These are phyloP conservation scores for Coleophoma eucalyptorum DNA, from an alignment of 2,329 filamentous ascomycete genomes.

Conservation along the genomic window DNA sequence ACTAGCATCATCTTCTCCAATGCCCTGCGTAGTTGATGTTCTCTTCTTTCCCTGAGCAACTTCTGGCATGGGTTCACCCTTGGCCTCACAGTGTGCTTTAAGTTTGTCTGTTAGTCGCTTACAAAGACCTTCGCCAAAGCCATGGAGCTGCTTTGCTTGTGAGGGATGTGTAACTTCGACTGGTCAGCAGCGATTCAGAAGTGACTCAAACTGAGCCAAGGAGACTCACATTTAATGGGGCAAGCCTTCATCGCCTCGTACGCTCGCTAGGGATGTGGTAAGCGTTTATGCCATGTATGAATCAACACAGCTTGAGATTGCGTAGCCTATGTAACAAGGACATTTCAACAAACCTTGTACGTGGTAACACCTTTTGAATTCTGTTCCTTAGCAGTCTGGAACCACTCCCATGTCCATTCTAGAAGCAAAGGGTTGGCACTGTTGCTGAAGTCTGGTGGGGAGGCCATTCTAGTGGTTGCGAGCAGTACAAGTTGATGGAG, in stretches of 20 bases:
- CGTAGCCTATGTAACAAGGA: too few species aligned
- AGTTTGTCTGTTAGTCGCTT: constrained; percentile 61
- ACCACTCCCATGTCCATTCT: constrained; percentile 74
- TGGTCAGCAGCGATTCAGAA: constrained; percentile 35
- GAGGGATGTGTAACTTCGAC: constrained; percentile 66
- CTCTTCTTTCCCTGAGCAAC: constrained; percentile 42
- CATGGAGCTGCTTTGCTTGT: constrained; percentile 68
- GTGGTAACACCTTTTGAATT: constrained; percentile 68
- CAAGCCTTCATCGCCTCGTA: constrained; percentile 75
- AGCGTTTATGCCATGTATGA: background rate
- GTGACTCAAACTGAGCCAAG: too few species aligned
- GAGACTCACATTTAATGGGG: constrained; percentile 63
- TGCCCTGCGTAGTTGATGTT: constrained; percentile 8
- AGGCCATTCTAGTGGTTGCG: background rate
- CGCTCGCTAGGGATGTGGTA: constrained; percentile 42
- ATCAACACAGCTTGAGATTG: too few species aligned
- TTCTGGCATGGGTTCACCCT: constrained; percentile 65
- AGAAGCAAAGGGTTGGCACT: constrained; percentile 63
- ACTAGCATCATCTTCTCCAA: constrained; percentile 5
- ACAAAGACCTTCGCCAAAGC: constrained; percentile 70
- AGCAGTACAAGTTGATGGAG: too few species aligned
- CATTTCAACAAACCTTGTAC: constrained; percentile 47
- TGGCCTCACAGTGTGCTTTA: constrained; percentile 57
- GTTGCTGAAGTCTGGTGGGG: background rate
- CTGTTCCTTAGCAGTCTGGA: constrained; percentile 63